Conservation (phyloP, 2,329 filamentous ascomycete species). For the Diaporthe citri region DNA sequence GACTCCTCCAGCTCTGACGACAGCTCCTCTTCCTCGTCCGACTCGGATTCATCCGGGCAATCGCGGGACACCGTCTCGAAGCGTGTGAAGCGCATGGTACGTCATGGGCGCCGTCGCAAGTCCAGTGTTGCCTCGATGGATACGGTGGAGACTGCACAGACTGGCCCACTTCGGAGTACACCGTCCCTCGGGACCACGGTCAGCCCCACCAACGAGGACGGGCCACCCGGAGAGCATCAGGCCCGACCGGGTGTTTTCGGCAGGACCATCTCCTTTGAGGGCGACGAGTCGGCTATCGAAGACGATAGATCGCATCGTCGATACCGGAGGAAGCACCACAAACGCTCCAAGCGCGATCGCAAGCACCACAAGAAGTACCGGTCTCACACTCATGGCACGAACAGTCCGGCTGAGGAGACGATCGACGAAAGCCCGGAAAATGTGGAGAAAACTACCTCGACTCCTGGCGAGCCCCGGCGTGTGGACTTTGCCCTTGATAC, state of each 20-base stretch:
- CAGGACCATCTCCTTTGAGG: constrained; percentile 53
- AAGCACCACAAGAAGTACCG: constrained; percentile 61
- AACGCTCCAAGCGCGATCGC: constrained; percentile 54
- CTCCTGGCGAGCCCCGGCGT: constrained; percentile 61
- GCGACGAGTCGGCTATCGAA: constrained; percentile 59
- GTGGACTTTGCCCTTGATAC: constrained; percentile 67
- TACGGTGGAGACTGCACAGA: constrained; percentile 52
- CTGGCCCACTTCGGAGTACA: constrained; percentile 49
- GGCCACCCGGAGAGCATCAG: constrained; percentile 53
- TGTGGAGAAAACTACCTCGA: constrained; percentile 40
- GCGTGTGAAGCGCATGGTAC: constrained; percentile 81
- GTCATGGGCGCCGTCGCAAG: constrained; percentile 78
- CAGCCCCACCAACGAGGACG: constrained; percentile 53
- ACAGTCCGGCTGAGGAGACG: constrained; percentile 48
- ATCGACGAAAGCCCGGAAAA: constrained; percentile 49
- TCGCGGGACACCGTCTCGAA: constrained; percentile 76
- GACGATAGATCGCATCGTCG: constrained; percentile 55
- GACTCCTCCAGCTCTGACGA: constrained; percentile 74
- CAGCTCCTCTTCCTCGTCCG: constrained; percentile 70
- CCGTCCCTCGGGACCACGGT: constrained; percentile 57
- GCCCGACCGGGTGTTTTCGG: constrained; percentile 52
- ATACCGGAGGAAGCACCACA: constrained; percentile 52
- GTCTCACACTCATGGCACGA: constrained; percentile 48
- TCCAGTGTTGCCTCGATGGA: constrained; percentile 80
- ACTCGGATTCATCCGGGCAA: constrained; percentile 76